Percentiles rank a stretch among this genome's conserved stretches.
phyloP scores from a whole-genome alignment of 2,329 filamentous ascomycete species.

The Nigrospora sphaerica region DNA sequence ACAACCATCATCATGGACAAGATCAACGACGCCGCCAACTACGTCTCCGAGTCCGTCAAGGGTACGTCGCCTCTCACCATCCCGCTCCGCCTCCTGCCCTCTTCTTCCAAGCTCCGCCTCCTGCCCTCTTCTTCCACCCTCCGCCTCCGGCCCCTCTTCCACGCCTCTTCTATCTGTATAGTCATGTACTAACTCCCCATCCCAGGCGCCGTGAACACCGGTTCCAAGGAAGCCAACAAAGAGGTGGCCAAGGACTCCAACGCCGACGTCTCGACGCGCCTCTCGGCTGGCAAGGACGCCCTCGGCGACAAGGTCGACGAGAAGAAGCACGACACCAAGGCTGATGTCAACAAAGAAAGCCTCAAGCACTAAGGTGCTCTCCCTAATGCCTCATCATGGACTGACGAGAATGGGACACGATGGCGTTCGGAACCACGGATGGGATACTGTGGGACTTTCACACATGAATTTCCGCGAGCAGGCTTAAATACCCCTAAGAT shows the following conservation, averaged over 20 bases:
- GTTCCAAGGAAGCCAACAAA: slow-evolving; percentile 66
- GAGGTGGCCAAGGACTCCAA: slow-evolving; percentile 56
- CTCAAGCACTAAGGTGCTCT: slow-evolving; percentile 23
- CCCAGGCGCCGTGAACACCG: slow-evolving; percentile 34
- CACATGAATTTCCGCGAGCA: not conserved
- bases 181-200: not conserved
- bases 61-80: slow-evolving; percentile 19
- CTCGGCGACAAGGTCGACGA: slow-evolving; percentile 38
- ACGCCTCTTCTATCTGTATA: not conserved
- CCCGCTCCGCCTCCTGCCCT: too few relatives aligned
- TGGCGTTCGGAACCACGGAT: not conserved
- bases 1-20: slow-evolving; percentile 38
- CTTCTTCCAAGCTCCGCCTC: too few relatives aligned
- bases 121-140: not conserved
- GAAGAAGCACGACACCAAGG: slow-evolving; percentile 25
- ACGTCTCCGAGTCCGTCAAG: slow-evolving; percentile 59
- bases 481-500: slow-evolving; percentile 2
- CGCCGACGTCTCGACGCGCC: slow-evolving; percentile 42
- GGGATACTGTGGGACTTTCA: not conserved
- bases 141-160: not conserved
- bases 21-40: slow-evolving; percentile 58
- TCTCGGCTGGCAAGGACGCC: slow-evolving; percentile 42
- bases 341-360: slow-evolving; percentile 26
- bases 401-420: too few relatives aligned
- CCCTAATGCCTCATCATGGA: not conserved